Evolutionary conservation across 345 rosid genomes (phyloP).

Genomic region (Eucalyptus globulus): DNA sequence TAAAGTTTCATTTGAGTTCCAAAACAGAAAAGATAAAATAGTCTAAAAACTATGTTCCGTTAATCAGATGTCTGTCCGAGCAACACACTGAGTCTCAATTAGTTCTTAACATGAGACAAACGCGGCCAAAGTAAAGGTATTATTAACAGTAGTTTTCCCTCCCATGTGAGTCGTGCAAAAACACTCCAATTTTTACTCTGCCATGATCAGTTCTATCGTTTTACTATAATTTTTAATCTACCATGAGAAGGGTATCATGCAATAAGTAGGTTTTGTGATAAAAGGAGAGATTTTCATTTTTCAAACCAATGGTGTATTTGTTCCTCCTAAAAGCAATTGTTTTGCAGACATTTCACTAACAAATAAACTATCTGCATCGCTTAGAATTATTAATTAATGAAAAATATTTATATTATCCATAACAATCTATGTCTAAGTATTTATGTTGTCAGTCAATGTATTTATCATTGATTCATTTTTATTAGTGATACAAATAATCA

Average conservation of each 20-base stretch:
- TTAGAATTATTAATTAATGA: too few relatives aligned
- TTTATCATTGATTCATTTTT: too few relatives aligned
- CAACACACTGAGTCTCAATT: neutral
- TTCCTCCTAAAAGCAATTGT: too few relatives aligned
- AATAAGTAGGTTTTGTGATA: neutral
- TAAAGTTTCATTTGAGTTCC: neutral
- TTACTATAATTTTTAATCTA: neutral
- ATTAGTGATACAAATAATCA: too few relatives aligned
- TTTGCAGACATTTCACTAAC: too few relatives aligned
- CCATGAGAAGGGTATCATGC: neutral
- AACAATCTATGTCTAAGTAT: neutral
- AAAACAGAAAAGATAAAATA: too few relatives aligned
- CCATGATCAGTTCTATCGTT: neutral
- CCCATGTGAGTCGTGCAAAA: neutral
- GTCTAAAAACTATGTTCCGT: neutral
- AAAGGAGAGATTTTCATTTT: neutral
- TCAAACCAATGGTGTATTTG: too few relatives aligned
- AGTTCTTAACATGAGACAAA: neutral
- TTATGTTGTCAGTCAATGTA: rapidly evolving
- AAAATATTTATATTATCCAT: too few relatives aligned
- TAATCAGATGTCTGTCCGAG: neutral
- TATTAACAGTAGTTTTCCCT: neutral
- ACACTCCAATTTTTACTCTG: neutral
- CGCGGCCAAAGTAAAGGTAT: neutral
- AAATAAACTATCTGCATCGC: too few relatives aligned